Evolutionary conservation across 345 rosid genomes (phyloP).

Genomic region (Dipteronia sinensis): DNA sequence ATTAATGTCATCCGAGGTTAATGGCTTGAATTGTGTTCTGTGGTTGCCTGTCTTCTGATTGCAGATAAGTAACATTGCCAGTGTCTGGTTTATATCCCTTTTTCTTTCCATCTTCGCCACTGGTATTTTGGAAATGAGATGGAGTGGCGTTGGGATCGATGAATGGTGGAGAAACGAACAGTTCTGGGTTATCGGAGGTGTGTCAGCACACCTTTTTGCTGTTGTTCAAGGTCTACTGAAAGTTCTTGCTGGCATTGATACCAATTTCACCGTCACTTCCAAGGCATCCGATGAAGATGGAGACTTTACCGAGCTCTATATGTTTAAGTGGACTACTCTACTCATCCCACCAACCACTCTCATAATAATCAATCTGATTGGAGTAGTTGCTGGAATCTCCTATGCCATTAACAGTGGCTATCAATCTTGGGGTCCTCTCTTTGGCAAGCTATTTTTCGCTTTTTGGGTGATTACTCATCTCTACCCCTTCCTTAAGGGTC

Average conservation of each 20-base stretch:
- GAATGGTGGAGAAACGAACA: conserved; percentile 61
- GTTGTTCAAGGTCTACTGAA: no score
- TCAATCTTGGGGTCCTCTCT: no score
- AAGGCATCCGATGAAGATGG: conserved; percentile 33
- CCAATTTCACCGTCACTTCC: conserved; percentile 34
- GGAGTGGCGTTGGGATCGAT: conserved; percentile 47
- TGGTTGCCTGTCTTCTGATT: background rate
- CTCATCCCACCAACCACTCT: conserved; percentile 47
- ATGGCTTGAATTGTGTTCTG: background rate
- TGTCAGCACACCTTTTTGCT: conserved; percentile 23
- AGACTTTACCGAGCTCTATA: conserved; percentile 34
- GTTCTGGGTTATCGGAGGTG: conserved; percentile 49
- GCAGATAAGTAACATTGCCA: conserved; percentile 43
- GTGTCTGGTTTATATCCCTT: conserved; percentile 42
- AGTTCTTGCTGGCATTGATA: conserved; percentile 20
- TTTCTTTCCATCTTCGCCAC: conserved; percentile 44
- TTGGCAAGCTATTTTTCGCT: conserved; percentile 48
- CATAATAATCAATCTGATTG: conserved; percentile 43
- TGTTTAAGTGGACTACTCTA: conserved; percentile 54
- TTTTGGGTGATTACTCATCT: conserved; percentile 54
- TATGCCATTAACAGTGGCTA: conserved; percentile 39
- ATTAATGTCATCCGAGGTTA: no score
- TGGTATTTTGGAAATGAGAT: conserved; percentile 49
- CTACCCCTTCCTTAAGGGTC: conserved; percentile 26
- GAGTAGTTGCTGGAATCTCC: conserved; percentile 45